Percentiles rank a stretch among this genome's conserved stretches.
Conservation (phyloP, 2,329 filamentous ascomycete species). For the Penicillium sp. region DNA sequence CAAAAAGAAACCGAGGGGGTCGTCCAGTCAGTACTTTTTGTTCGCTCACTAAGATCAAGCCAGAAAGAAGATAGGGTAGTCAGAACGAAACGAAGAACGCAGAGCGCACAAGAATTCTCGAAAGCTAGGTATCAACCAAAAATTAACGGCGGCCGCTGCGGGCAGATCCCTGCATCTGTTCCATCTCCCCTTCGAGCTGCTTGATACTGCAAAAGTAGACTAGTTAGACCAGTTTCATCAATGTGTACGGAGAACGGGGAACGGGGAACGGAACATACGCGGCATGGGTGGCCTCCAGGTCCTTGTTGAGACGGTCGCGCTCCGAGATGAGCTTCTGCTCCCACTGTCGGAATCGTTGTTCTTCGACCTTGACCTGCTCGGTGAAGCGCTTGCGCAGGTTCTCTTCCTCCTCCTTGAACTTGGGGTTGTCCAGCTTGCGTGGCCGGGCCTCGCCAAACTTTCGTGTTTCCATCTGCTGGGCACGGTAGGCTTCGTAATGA, state of each 20-base stretch:
- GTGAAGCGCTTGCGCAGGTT: constrained; percentile 97
- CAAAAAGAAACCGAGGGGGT: constrained; percentile 25
- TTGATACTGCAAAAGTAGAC: constrained; percentile 44
- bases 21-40: constrained; percentile 19
- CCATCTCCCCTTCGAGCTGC: constrained; percentile 75
- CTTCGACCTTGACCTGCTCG: constrained; percentile 99
- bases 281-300: constrained; percentile 95
- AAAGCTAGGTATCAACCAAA: constrained; percentile 8
- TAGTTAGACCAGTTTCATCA: constrained; percentile 24
- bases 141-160: constrained; percentile 87
- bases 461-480: constrained; percentile 98
- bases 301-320: constrained; percentile 99
- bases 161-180: constrained; percentile 86
- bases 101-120: constrained; percentile 15
- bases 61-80: constrained; percentile 34
- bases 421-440: constrained; percentile 98
- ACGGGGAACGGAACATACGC: constrained; percentile 54
- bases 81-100: constrained; percentile 29
- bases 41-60: constrained; percentile 25
- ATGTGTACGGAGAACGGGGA: not conserved
- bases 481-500: constrained; percentile 98
- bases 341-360: constrained; percentile 98
- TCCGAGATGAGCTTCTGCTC: constrained; percentile 99
- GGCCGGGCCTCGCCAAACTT: constrained; percentile 98
- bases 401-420: constrained; percentile 99